Evolutionary conservation across 2,329 filamentous ascomycete species (phyloP).

Genomic region (Ophiostoma sp.): DNA sequence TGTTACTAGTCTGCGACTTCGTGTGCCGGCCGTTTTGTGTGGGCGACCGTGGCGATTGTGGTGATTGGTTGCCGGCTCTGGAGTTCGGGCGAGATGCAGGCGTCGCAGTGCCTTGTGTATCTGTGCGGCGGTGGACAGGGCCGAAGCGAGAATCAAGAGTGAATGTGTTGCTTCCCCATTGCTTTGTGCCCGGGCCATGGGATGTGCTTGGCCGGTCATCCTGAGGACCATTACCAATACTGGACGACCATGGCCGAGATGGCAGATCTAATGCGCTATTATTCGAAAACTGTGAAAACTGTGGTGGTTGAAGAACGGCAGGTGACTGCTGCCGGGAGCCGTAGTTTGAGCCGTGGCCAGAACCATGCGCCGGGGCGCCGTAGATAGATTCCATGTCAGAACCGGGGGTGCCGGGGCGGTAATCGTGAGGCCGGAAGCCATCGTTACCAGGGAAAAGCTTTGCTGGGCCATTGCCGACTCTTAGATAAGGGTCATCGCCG

Average conservation of each 20-base stretch:
- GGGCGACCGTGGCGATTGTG: constrained; percentile 20
- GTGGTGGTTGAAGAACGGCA: constrained; percentile 28
- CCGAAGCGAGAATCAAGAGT: constrained; percentile 42
- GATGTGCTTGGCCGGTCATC: constrained; percentile 31
- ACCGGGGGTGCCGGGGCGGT: constrained; percentile 33
- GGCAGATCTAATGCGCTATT: constrained; percentile 45
- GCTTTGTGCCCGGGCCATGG: constrained; percentile 35
- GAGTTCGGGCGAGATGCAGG: neutral
- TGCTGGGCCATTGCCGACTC: constrained; percentile 25
- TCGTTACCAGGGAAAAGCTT: constrained; percentile 27
- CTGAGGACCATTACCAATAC: constrained; percentile 15
- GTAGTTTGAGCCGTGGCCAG: constrained; percentile 23
- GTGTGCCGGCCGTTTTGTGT: constrained; percentile 9
- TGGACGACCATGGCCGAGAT: constrained; percentile 20
- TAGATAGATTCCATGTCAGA: neutral
- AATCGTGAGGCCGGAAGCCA: constrained; percentile 29
- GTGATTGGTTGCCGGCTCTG: constrained; percentile 24
- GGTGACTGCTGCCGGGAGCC: constrained; percentile 7
- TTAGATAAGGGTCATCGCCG: constrained; percentile 36
- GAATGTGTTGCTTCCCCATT: constrained; percentile 40
- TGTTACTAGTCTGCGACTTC: constrained; percentile 2
- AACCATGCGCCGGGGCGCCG: neutral
- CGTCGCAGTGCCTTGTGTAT: neutral
- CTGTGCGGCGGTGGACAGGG: constrained; percentile 25
- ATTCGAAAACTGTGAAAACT: constrained; percentile 17